Percentiles rank a stretch among this genome's conserved stretches.
These are phyloP conservation scores for Aureobasidium sp. DNA, from an alignment of 2,329 filamentous ascomycete genomes.

Conservation along the genomic window DNA sequence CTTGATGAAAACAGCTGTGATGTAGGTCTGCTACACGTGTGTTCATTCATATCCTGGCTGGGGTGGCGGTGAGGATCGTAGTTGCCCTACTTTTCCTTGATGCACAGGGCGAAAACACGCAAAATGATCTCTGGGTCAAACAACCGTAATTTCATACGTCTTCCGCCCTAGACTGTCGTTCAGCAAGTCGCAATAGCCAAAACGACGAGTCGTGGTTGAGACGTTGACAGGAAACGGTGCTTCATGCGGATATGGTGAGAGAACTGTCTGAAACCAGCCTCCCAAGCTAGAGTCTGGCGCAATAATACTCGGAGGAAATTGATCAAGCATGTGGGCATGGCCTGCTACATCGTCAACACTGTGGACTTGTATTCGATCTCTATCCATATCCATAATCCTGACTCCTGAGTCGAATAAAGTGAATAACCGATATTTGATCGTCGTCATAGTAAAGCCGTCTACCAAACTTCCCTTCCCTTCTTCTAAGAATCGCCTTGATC, in stretches of 20 bases:
- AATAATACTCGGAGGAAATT: background rate
- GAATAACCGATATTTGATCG: slow-evolving; percentile 1
- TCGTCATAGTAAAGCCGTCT: slow-evolving; percentile 1
- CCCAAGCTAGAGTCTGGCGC: background rate
- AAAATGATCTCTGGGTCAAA: background rate
- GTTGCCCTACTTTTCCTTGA: background rate
- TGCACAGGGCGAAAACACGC: background rate
- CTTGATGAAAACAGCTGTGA: background rate
- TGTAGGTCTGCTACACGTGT: background rate
- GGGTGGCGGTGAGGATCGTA: background rate
- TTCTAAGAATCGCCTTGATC: slow-evolving; percentile 10
- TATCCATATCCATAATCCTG: background rate
- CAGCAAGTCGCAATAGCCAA: background rate
- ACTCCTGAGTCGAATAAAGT: background rate
- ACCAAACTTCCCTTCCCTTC: background rate
- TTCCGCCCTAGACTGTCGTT: background rate
- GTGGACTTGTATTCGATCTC: background rate
- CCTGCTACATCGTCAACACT: background rate
- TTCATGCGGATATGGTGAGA: background rate
- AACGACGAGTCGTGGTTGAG: background rate
- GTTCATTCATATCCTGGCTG: background rate
- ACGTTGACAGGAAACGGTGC: slow-evolving; percentile 4
- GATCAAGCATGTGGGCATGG: background rate
- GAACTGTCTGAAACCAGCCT: background rate
- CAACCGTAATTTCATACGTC: background rate